phyloP scores from a whole-genome alignment of 345 rosid genomes.

The Balakata baccata region DNA sequence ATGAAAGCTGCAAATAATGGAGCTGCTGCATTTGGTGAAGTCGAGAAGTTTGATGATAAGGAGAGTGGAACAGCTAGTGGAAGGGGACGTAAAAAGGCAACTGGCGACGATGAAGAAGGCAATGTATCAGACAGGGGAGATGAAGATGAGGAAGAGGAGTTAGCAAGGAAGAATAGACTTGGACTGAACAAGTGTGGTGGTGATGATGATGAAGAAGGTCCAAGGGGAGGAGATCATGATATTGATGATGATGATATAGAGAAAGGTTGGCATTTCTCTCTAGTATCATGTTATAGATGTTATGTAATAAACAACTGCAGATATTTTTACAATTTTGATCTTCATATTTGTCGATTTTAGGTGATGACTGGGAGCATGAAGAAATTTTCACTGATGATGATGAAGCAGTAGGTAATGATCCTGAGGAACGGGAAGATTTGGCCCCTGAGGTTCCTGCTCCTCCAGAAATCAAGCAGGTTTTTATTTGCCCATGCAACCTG shows the following conservation, averaged over 20 bases:
- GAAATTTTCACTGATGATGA: slow-evolving; percentile 84
- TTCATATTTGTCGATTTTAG: slow-evolving; percentile 35
- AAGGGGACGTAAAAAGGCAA: slow-evolving; percentile 74
- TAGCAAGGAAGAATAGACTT: slow-evolving; percentile 76
- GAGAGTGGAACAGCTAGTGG: slow-evolving; percentile 54
- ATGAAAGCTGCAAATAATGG: slow-evolving; percentile 96
- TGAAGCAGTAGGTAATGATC: slow-evolving; percentile 90
- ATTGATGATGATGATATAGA: slow-evolving; percentile 93
- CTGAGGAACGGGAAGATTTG: slow-evolving; percentile 89
- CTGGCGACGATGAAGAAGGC: slow-evolving; percentile 80
- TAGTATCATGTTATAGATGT: not conserved
- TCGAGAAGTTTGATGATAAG: slow-evolving; percentile 67
- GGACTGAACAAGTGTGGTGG: slow-evolving; percentile 65
- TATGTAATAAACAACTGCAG: not conserved
- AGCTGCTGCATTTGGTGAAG: slow-evolving; percentile 91
- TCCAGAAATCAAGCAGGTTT: slow-evolving; percentile 91
- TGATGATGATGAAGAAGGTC: slow-evolving; percentile 93
- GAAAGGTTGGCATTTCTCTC: slow-evolving; percentile 54
- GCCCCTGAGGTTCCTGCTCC: slow-evolving; percentile 96
- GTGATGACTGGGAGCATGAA: slow-evolving; percentile 99
- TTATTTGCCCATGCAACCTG: slow-evolving; percentile 4
- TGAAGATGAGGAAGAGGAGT: slow-evolving; percentile 94
- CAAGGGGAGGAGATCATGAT: slow-evolving; percentile 87
- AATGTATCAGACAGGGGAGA: slow-evolving; percentile 80
- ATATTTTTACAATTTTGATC: not conserved